Percentiles rank a stretch among this genome's conserved stretches.
These are phyloP conservation scores for Tulasnella sp. DNA, from an alignment of 768 basidiomycete genomes.

Conservation along the genomic window DNA sequence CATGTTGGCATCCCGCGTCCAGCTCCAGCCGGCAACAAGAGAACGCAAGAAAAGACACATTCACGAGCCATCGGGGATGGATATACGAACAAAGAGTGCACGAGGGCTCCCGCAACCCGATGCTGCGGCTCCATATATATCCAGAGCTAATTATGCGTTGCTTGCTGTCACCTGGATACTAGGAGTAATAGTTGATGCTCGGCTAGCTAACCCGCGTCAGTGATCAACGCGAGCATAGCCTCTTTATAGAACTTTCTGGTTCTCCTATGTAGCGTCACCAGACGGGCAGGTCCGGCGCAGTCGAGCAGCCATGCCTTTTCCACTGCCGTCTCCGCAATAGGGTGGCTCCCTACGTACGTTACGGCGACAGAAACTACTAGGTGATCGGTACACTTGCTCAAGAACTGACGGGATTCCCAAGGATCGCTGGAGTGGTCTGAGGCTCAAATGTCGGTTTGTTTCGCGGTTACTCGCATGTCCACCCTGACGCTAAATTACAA, in stretches of 20 bases:
- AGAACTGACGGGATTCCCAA: not conserved
- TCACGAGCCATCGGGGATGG: no score
- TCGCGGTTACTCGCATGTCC: no score
- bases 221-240: not conserved
- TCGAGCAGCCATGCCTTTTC: no score
- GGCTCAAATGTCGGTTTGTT: no score
- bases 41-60: no score
- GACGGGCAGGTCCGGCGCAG: not conserved
- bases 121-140: not conserved
- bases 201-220: not conserved
- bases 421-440: no score
- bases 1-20: no score
- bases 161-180: not conserved
- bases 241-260: not conserved
- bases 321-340: not conserved
- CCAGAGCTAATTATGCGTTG: not conserved
- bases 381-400: no score
- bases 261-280: not conserved
- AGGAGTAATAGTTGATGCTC: not conserved
- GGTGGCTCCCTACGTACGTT: not conserved
- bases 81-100: no score
- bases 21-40: no score
- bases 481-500: not conserved
- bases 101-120: no score
- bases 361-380: not conserved